Base-by-base conservation (phyloP, 2,329 filamentous ascomycete species). In the Penicillium sp. region DNA sequence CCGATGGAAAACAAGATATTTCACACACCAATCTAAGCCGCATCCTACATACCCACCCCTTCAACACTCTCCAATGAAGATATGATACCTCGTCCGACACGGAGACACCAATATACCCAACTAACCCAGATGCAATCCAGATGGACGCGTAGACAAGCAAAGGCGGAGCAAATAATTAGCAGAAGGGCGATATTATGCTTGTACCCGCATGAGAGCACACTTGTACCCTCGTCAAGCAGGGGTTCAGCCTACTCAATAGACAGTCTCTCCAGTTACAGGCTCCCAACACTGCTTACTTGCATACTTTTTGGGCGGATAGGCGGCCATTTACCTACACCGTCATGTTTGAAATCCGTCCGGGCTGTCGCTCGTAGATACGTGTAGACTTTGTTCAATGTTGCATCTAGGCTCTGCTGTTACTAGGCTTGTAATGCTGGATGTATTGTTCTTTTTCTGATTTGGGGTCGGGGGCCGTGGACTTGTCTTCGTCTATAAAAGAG, bases 251-350 rank as follows among this genome's bases (percentile, higher is more conserved):
- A 29, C 27, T 25, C n/a, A 31, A 21, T 36, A 35, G 45, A 48
- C 13, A 35, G 19, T 12, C 21, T 41, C 23, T 3, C 9, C 35
- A 17, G 17, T 42, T 19, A 19, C 27, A 47, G 6, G 17, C n/a
- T 21, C 21, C 36, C 29, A 51, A 13, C 33, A 29, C 35, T 50
- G 55, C 58, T 60, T 57, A 47, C 29, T 25, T 58, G 48, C 53
- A 49, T 55, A 17, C 21, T 19, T 17, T 12, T 17, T 35, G 17
- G 4, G 27, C 43, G 27, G 39, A 21, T 50, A 35, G 27, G 23
- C 36, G 36, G 49, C 2, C 29, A 36, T 47, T 19, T n/a, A 31
- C 21, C 13, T 29, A 27, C 17, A 13, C 55, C 42, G 54, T n/a
- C 12, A 17, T 36, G 35, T 60, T 60, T 33, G 19, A 6, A 60